These are phyloP conservation scores for Salix caprea DNA, from an alignment of 345 rosid genomes.

Conservation along the genomic window DNA sequence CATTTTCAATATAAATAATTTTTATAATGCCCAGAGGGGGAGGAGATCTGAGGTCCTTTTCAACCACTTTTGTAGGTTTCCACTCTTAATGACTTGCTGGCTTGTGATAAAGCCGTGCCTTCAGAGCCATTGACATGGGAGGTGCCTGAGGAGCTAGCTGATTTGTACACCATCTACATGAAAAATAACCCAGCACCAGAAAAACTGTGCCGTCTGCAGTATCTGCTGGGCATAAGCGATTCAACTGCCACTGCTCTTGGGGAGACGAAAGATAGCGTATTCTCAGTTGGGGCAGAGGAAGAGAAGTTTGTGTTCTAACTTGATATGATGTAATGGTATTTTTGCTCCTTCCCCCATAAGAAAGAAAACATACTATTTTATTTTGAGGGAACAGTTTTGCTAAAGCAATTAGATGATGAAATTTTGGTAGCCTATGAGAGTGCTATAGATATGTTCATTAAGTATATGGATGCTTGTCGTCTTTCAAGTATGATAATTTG, in stretches of 20 bases:
- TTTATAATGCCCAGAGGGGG: background rate
- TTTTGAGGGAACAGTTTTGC: background rate
- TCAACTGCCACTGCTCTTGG: no score
- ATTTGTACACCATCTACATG: constrained; percentile 58
- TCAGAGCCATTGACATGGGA: constrained; percentile 84
- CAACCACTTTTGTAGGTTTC: constrained; percentile 48
- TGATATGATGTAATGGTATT: background rate
- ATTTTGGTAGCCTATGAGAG: constrained; percentile 4
- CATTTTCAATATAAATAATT: background rate
- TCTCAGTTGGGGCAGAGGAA: constrained; percentile 51
- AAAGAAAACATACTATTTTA: background rate
- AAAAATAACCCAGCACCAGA: constrained; percentile 63
- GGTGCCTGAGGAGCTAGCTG: constrained; percentile 68
- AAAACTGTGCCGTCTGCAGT: constrained; percentile 55
- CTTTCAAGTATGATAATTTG: no score
- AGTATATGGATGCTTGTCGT: background rate
- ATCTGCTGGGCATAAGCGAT: no score
- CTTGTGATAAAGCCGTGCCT: constrained; percentile 93
- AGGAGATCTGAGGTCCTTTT: background rate
- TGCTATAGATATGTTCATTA: background rate
- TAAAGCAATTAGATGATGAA: background rate
- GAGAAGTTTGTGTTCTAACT: constrained; percentile 61
- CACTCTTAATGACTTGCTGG: constrained; percentile 76
- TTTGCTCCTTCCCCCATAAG: background rate
- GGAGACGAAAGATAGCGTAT: constrained; percentile 7